Base-by-base conservation (phyloP, 192 early-diverging fungal genomes). In the Globomyces pollinis-pini region DNA sequence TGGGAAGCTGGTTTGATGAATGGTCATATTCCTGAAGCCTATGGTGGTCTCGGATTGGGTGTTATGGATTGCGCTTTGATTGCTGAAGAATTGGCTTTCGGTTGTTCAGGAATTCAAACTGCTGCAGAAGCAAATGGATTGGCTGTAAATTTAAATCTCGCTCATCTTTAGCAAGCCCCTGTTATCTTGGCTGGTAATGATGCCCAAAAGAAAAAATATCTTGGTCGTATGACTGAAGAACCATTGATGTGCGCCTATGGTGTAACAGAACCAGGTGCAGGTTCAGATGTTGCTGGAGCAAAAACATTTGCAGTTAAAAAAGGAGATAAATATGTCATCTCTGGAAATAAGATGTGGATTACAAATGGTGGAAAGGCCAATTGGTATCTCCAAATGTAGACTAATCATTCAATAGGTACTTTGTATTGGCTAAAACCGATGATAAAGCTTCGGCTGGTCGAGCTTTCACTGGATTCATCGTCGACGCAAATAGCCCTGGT, bases 321-420 rank as follows among this genome's bases (percentile, higher is more conserved):
- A 30, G 90, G 89, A 50, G 85, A 91, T 78, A 88, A 86, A 64
- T 91, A 86, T 86, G 77, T 86, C 52, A 87, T 87, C n/a, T 88
- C 84, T 67, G 88, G 89, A 26, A 81, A 86, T 62, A 97, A 97
- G 79, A 94, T 94, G 91, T 97, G 91, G 91, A 97, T 97, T 68
- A 97, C 94, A 50, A 97, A 97, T 65, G 88, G 88, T 59, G 91
- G 90, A 24, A 84, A 94, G 65, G 94, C 94, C 57, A 93, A 97
- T 83, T 97, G 92, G 92, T n/a, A n/a, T n/a, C n/a, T n/a, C n/a
- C n/a, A n/a, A n/a, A n/a, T n/a, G n/a, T n/a, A n/a, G n/a, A n/a
- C n/a, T n/a, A n/a, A n/a, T n/a, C n/a, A n/a, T n/a, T n/a, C n/a
- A n/a, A n/a, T n/a, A n/a, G n/a, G n/a, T 94, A 81, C 86, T 97